Conservation (phyloP, 2,329 filamentous ascomycete genomes). For the Alternaria sp. region DNA sequence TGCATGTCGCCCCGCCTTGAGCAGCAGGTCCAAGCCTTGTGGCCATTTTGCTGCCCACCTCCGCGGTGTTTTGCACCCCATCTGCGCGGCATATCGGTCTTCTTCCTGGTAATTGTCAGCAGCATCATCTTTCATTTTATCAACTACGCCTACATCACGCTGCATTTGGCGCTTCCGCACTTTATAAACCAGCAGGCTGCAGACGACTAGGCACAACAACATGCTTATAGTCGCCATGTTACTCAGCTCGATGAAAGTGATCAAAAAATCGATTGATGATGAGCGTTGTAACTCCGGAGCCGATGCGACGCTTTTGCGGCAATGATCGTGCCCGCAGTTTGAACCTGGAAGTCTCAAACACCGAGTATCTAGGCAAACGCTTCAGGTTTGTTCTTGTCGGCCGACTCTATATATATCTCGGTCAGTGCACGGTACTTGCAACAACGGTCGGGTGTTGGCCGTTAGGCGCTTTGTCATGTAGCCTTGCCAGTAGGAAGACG, state of each 20-base stretch:
- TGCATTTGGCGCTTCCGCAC: background rate
- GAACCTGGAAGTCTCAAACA: background rate
- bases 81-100: constrained; percentile 1
- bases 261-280: background rate
- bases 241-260: background rate
- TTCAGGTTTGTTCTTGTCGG: no score
- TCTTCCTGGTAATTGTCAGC: background rate
- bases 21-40: constrained; percentile 16
- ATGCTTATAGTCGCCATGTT: background rate
- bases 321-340: background rate
- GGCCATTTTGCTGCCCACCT: constrained; percentile 16
- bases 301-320: background rate
- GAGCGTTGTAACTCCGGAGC: background rate
- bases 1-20: constrained; percentile 14
- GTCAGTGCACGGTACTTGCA: no score
- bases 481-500: background rate
- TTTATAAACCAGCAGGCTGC: background rate
- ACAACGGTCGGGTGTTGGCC: no score
- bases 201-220: background rate
- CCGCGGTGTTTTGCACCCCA: constrained; percentile 5
- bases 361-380: background rate
- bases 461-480: background rate
- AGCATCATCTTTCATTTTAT: background rate
- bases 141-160: background rate
- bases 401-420: no score